phyloP scores from a whole-genome alignment of 2,329 filamentous ascomycete genomes.

The Ceratocystis lukuohia region DNA sequence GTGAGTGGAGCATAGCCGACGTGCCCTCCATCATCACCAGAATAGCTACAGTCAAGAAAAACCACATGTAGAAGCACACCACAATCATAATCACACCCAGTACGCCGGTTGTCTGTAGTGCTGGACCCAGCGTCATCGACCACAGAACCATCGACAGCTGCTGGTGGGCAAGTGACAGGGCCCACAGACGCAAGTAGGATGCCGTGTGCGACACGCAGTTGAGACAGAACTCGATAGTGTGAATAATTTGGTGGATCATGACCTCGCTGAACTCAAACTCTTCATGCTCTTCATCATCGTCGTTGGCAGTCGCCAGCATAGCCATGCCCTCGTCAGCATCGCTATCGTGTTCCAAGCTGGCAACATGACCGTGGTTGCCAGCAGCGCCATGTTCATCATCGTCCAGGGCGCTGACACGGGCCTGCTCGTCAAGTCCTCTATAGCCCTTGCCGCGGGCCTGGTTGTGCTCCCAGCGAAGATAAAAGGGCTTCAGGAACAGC shows the following conservation, averaged over 20 bases:
- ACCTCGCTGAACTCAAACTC: conserved; percentile 95
- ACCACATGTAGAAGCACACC: conserved; percentile 76
- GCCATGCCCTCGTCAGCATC: conserved; percentile 67
- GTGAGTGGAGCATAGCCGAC: conserved; percentile 76
- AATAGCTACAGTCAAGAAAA: conserved; percentile 57
- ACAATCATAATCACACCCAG: conserved; percentile 70
- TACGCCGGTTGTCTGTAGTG: conserved; percentile 53
- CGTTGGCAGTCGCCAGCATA: conserved; percentile 70
- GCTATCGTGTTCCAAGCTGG: conserved; percentile 39
- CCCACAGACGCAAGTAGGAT: conserved; percentile 97
- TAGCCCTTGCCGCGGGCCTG: conserved; percentile 76
- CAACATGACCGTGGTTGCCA: conserved; percentile 24
- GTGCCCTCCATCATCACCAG: conserved; percentile 93
- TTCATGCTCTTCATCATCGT: conserved; percentile 64
- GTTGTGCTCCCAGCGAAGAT: conserved; percentile 89
- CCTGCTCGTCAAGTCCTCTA: conserved; percentile 79
- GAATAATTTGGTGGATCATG: conserved; percentile 98
- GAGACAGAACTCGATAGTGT: conserved; percentile 97
- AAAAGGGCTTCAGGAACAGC: conserved; percentile 90
- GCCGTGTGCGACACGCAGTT: conserved; percentile 99
- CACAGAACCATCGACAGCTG: conserved; percentile 93
- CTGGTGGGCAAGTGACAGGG: conserved; percentile 90
- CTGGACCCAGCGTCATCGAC: conserved; percentile 81
- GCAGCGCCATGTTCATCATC: conserved; percentile 61
- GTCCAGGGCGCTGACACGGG: conserved; percentile 77